phyloP scores from a whole-genome alignment of 768 basidiomycete genomes.

The Fomitopsis pulvina region DNA sequence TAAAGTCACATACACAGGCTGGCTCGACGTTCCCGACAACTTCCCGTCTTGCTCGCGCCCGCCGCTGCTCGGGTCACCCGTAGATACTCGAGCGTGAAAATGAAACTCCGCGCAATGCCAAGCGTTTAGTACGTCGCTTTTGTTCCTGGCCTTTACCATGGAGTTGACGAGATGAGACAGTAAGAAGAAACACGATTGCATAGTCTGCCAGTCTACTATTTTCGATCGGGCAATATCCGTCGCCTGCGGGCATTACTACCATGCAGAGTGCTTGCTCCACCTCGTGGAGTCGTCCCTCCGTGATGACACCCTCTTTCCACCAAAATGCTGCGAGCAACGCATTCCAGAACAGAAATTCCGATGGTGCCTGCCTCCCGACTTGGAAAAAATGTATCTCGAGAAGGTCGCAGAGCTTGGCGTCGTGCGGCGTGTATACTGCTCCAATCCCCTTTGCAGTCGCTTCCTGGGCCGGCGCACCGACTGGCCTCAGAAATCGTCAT shows the following conservation, averaged over 20 bases:
- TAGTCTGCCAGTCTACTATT: slow-evolving; percentile 11
- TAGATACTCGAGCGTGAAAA: neutral
- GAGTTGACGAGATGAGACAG: neutral
- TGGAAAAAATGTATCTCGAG: slow-evolving; percentile 7
- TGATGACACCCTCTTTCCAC: slow-evolving; percentile 25
- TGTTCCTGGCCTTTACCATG: neutral
- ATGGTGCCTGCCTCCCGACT: slow-evolving; percentile 8
- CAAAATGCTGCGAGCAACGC: slow-evolving; percentile 19
- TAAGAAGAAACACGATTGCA: slow-evolving; percentile 13
- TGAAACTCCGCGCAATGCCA: neutral
- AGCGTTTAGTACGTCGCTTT: neutral
- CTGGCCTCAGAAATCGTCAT: neutral
- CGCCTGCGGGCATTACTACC: slow-evolving; percentile 23
- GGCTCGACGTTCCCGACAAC: neutral
- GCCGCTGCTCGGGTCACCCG: neutral
- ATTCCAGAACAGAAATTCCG: slow-evolving; percentile 15
- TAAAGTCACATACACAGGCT: neutral
- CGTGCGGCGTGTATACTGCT: slow-evolving; percentile 22
- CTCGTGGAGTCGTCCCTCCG: slow-evolving; percentile 17
- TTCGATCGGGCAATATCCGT: slow-evolving; percentile 3
- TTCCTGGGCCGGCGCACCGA: slow-evolving; percentile 20
- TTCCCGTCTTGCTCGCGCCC: neutral
- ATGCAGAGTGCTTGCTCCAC: slow-evolving; percentile 15
- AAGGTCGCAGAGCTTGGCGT: slow-evolving; percentile 18
- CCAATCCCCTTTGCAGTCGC: slow-evolving; percentile 18